Base-by-base conservation (phyloP, 176 grass and related monocot species). In the Panicum miliaceum region DNA sequence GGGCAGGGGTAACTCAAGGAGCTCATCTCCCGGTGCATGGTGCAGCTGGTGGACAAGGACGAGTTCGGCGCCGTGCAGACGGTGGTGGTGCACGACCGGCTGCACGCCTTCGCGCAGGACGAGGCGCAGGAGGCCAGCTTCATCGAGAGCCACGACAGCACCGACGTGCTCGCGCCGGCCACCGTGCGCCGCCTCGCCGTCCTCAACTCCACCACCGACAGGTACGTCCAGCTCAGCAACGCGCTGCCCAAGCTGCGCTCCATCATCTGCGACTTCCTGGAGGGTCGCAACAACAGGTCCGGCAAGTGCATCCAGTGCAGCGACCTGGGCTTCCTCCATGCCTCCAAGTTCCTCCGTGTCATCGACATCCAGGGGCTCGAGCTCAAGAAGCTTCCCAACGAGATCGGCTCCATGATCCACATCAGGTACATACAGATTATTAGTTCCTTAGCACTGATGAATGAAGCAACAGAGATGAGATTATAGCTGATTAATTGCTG, bases 51-150 rank as follows among this genome's bases (percentile, higher is more conserved):
- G 42, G 18, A 77, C 35, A 85, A 75, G 77, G 86, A 87, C 67
- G 90, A 79, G 76, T 79, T 86, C 60, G 79, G 42, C 65, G 20
- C 61, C 57, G 75, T 89, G 48, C 32, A n/a, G 12, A 12, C 14
- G 7, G 86, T 92, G 61, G 46, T 38, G n/a, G 83, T 92, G 52
- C 79, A 92, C 12, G 90, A 89, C 59, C 87, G 77, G 1, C 78
- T 92, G 5, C 90, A 89, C 40, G 69, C 86, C 18, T 92, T 92
- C 67, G 84, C 81, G 14, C 86, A 86, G 62, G 84, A 89, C 7
- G 90, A 92, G 79, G 87, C 90, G 42, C 78, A 92, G 67, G 90
- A 92, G 75, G 88, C 87, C 29, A 71, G 73, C 42, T 92, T 92
- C 47, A 12, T 92, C 3, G 84, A 89, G 66, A 86, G 80, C 70